phyloP scores from a whole-genome alignment of 2,329 filamentous ascomycete species.

The Aspergillus udagawae region DNA sequence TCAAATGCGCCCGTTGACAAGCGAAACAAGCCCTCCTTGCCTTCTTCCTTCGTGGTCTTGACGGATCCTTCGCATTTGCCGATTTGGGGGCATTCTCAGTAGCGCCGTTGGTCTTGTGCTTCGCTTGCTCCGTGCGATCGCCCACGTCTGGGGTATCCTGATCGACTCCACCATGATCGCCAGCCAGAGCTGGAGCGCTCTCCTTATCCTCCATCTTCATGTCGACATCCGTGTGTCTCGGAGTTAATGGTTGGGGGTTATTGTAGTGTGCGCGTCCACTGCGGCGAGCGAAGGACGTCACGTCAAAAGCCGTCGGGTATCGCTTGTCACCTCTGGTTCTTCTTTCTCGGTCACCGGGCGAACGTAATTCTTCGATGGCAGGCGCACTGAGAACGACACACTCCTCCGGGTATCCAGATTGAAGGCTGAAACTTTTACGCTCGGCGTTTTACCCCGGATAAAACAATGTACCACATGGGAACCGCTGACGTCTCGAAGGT shows the following conservation, averaged over 20 bases:
- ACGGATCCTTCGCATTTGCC: conserved; percentile 75
- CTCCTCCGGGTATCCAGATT: conserved; percentile 13
- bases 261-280: neutral
- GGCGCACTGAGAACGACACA: conserved; percentile 6
- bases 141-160: conserved; percentile 35
- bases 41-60: conserved; percentile 89
- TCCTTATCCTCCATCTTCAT: conserved; percentile 31
- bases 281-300: neutral
- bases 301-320: neutral
- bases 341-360: neutral
- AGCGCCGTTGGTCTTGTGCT: conserved; percentile 44
- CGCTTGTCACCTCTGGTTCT: neutral
- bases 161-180: conserved; percentile 36
- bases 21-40: conserved; percentile 92
- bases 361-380: neutral
- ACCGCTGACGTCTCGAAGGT: conserved; percentile 5
- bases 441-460: conserved; percentile 8
- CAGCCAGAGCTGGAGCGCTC: conserved; percentile 32
- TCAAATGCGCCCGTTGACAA: conserved; percentile 94
- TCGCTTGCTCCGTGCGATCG: conserved; percentile 34
- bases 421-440: conserved; percentile 1
- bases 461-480: conserved; percentile 1
- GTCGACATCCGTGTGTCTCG: conserved; percentile 14
- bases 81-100: conserved; percentile 62
- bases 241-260: neutral